Evolutionary conservation across 2,329 filamentous ascomycete species (phyloP), one percentile per base, ranked within the genome.

Genomic region (Penicillium polonicum): DNA sequence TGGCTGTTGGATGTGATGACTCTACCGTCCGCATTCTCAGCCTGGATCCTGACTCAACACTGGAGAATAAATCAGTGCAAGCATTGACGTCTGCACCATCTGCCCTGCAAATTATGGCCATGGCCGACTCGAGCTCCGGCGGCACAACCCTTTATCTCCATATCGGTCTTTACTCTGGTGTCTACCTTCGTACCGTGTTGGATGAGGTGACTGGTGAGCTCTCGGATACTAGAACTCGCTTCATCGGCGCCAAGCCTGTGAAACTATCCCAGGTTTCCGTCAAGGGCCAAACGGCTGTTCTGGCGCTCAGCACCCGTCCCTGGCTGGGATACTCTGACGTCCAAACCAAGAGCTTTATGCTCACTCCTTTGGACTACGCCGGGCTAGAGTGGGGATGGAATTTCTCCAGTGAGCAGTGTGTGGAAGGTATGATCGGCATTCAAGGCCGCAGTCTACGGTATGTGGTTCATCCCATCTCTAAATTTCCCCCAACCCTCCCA

Each of bases 1-100:
- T 97, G 52, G 95, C 95, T 43, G 93, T 99, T 44, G 95, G 95
- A 6, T 97, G 93, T 71, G 94, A 97, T 68, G 94, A 99, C 75
- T 92, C 91, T 58, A 97, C 94, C 0, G 94, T 99, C 52, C 89
- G 94, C 52, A 91, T 99, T 52, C 83, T 96, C 54, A 96, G 92
- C 69, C 79, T 97, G 31, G 91, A 95, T 68, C 91, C 92, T 0
- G 92, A 97, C 63, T 89, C 90, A 3, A 96, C 92, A 0, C 79
- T 99, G 12, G 91, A 96, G 73, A 94, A 89, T 74, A 96, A 96
- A 71, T 97, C 92, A 4, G 90, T 99, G 3, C 94, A 97, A 74
- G 93, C 92, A 17, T 78, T 97, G 62, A 96, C 92, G 3, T 92
- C 93, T 2, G 89, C 92, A 0, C 94, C 94, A 8, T 95, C 91